A percentile compares a stretch with the other conserved stretches of the same genome.
Evolutionary conservation across 2,329 filamentous ascomycete species (phyloP).

Genomic region (Botrytis byssoidea): DNA sequence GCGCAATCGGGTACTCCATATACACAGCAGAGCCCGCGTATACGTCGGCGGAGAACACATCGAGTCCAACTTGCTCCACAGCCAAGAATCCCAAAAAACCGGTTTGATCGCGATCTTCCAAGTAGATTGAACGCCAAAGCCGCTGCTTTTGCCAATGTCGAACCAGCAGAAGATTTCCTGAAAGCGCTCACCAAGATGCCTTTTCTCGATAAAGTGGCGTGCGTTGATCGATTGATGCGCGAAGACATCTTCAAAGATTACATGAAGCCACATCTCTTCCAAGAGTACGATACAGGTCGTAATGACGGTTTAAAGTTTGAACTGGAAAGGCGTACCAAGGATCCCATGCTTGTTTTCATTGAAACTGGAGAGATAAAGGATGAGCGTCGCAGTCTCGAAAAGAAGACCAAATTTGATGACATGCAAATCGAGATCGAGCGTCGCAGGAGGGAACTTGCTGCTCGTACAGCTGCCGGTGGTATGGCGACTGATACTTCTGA

Average conservation of each 20-base stretch:
- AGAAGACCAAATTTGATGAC: neutral
- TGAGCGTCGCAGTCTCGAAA: neutral
- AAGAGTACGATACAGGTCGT: neutral
- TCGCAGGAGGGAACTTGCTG: neutral
- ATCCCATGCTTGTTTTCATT: neutral
- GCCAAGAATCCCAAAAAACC: neutral
- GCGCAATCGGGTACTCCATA: neutral
- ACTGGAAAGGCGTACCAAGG: neutral
- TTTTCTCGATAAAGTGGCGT: neutral
- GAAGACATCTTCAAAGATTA: neutral
- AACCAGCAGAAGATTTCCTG: constrained; percentile 1
- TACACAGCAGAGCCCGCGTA: neutral
- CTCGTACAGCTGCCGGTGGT: neutral
- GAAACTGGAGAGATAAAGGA: neutral
- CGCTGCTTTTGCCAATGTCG: neutral
- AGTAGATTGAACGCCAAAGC: neutral
- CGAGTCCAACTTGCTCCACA: neutral
- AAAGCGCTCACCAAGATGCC: neutral
- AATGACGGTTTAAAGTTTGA: neutral
- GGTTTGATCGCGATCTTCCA: neutral
- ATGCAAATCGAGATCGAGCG: neutral
- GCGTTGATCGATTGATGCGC: neutral
- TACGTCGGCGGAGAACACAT: neutral
- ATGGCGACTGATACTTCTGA: neutral
- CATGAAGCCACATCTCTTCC: neutral